Percentiles rank a stretch among this genome's conserved stretches.
phyloP scores from a whole-genome alignment of 1,139 yeast species.

The Wickerhamomyces sp. region DNA sequence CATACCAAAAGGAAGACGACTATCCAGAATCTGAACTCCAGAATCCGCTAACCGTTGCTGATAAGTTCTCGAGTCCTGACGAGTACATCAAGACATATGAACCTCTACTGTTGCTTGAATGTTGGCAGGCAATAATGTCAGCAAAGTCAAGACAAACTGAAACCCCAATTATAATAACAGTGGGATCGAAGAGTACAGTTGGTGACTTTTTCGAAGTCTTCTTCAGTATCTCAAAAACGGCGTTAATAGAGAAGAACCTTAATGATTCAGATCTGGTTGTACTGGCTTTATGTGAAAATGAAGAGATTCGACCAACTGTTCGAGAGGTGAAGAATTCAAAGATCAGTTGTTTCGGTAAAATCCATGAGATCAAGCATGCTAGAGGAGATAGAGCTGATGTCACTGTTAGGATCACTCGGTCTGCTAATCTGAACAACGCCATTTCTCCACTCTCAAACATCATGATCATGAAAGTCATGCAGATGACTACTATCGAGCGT shows the following conservation, averaged over 20 bases:
- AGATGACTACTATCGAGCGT: constrained; percentile 88
- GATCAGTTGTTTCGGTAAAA: constrained; percentile 65
- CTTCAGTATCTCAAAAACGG: constrained; percentile 59
- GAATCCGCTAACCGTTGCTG: constrained; percentile 32
- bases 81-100: constrained; percentile 68
- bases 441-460: constrained; percentile 62
- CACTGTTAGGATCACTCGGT: constrained; percentile 58
- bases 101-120: constrained; percentile 80
- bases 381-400: constrained; percentile 66
- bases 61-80: constrained; percentile 47
- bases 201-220: constrained; percentile 88
- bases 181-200: constrained; percentile 78
- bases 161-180: constrained; percentile 58
- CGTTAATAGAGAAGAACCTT: constrained; percentile 47
- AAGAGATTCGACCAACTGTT: constrained; percentile 16
- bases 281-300: constrained; percentile 41
- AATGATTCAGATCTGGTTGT: constrained; percentile 79
- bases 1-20: constrained; percentile 52
- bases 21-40: constrained; percentile 50
- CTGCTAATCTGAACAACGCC: constrained; percentile 34
- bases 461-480: constrained; percentile 69
- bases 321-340: constrained; percentile 25
- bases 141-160: constrained; percentile 63
- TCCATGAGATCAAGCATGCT: constrained; percentile 63
- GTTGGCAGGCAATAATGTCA: constrained; percentile 87